Evolutionary conservation across 345 rosid species (phyloP).

Genomic region (Brassica incana): DNA sequence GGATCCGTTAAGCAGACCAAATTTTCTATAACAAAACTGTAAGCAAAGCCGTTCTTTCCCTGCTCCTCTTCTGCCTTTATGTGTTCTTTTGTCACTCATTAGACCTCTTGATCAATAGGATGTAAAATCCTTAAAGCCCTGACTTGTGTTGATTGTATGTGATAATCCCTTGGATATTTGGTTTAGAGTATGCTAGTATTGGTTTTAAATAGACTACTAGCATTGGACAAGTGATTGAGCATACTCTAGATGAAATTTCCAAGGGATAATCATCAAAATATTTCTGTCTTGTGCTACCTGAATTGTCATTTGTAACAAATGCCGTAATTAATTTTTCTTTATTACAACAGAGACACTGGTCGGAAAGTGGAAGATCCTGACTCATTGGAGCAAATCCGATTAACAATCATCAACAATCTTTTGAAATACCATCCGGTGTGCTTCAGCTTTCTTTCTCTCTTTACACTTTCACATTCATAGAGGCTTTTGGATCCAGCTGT

Average conservation of each 20-base stretch:
- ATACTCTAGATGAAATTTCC: not conserved
- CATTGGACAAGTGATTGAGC: not conserved
- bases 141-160: not conserved
- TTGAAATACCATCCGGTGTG: conserved; percentile 94
- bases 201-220: not conserved
- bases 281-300: conserved; percentile 1
- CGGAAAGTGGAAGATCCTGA: conserved; percentile 99
- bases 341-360: conserved; percentile 67
- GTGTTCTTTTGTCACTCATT: not conserved
- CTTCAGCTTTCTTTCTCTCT: conserved; percentile 21
- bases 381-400: conserved; percentile 81
- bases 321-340: not conserved
- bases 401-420: conserved; percentile 90
- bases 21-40: conserved; percentile 72
- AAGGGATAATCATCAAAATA: not conserved
- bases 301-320: not conserved
- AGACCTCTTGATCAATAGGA: not conserved
- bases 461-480: not conserved
- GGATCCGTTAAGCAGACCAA: conserved; percentile 78
- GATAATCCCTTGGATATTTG: not conserved
- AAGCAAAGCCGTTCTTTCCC: conserved; percentile 38
- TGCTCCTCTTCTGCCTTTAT: not conserved
- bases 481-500: not conserved
- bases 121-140: not conserved
- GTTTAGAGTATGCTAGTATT: not conserved